Evolutionary conservation across 257 asterid species (phyloP).

Genomic region (Misopates orontium): DNA sequence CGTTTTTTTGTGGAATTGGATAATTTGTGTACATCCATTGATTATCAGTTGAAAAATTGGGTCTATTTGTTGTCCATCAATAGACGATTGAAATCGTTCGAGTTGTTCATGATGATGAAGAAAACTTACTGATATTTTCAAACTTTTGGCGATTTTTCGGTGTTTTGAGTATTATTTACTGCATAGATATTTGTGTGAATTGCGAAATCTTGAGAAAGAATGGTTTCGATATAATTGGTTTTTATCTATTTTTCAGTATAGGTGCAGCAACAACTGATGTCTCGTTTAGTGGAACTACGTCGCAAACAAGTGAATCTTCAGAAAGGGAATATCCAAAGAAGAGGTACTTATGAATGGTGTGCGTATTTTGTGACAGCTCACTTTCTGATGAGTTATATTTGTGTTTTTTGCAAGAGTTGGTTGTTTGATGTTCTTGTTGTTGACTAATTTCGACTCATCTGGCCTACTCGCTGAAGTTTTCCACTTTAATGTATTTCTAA

Average conservation of each 20-base stretch:
- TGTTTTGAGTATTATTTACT: neutral
- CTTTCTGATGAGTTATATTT: neutral
- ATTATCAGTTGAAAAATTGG: no score
- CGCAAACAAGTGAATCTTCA: conserved; percentile 50
- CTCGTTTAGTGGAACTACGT: conserved; percentile 46
- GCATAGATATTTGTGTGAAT: conserved; percentile 1
- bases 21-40: neutral
- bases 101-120: neutral
- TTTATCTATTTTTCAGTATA: conserved; percentile 39
- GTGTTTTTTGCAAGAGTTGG: neutral
- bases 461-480: no score
- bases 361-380: conserved; percentile 3
- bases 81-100: neutral
- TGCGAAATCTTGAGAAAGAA: conserved; percentile 11
- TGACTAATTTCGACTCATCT: no score
- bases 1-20: conserved; percentile 11
- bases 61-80: no score
- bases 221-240: conserved; percentile 22
- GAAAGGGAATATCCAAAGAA: conserved; percentile 60
- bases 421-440: no score
- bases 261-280: conserved; percentile 44
- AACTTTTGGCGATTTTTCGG: conserved; percentile 1
- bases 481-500: no score
- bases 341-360: conserved; percentile 49
- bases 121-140: neutral